Conservation (phyloP, 2,329 filamentous ascomycete species). For the Fonsecaea monophora region DNA sequence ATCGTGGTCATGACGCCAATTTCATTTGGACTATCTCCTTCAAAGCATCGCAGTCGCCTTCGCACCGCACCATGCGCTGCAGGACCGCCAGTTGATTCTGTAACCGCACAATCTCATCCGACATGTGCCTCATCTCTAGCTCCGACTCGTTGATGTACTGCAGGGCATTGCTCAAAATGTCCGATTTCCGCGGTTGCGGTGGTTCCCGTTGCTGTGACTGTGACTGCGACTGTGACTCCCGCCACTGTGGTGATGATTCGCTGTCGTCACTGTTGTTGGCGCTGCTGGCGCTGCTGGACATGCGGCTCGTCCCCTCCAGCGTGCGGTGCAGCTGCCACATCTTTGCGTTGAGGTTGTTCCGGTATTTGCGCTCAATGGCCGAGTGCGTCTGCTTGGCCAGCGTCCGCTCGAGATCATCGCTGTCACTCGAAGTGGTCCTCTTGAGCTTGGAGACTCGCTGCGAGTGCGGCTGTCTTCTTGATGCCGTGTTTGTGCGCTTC, state of each 20-base stretch:
- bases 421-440: background rate
- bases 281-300: background rate
- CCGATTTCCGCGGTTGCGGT: background rate
- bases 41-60: background rate
- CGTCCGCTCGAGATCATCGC: background rate
- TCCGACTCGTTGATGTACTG: constrained; percentile 1
- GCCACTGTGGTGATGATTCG: background rate
- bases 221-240: background rate
- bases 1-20: background rate
- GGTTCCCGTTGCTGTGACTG: background rate
- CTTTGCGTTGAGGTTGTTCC: background rate
- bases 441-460: background rate
- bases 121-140: constrained; percentile 2
- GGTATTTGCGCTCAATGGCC: background rate
- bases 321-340: constrained; percentile 2
- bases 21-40: background rate
- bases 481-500: background rate
- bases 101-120: background rate
- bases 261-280: background rate
- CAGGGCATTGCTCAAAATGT: background rate
- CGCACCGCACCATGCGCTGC: background rate
- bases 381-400: constrained; percentile 1
- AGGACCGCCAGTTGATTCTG: background rate
- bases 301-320: background rate
- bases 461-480: background rate